Percentiles rank a stretch among this genome's conserved stretches.
phyloP scores from a whole-genome alignment of 2,329 filamentous ascomycete genomes.

The Epichloe amarillans region DNA sequence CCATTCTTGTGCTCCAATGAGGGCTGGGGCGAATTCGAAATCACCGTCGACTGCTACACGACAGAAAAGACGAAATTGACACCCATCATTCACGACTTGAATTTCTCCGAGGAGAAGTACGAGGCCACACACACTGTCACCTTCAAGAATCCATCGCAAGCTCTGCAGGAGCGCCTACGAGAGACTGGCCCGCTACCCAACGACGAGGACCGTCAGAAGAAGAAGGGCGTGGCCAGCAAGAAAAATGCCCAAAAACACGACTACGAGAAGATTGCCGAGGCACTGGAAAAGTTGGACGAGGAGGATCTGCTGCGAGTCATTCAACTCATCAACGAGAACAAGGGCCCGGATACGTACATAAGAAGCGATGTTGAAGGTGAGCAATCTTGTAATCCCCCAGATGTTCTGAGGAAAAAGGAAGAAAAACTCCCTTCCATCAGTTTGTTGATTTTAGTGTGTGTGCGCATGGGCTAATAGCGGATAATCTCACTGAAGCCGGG shows the following conservation, averaged over 20 bases:
- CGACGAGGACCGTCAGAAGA: conserved; percentile 48
- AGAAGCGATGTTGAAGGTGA: conserved; percentile 93
- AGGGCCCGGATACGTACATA: conserved; percentile 84
- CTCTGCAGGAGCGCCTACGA: conserved; percentile 64
- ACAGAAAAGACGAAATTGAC: conserved; percentile 77
- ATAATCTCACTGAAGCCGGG: conserved; percentile 47
- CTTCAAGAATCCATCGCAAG: conserved; percentile 87
- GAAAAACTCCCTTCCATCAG: background rate
- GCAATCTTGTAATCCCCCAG: conserved; percentile 21
- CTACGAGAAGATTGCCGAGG: conserved; percentile 94
- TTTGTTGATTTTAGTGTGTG: conserved; percentile 18
- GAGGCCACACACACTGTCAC: conserved; percentile 68
- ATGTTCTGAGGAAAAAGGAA: background rate
- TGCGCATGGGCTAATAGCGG: conserved; percentile 19
- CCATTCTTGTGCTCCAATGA: conserved; percentile 87
- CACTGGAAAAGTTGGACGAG: conserved; percentile 75
- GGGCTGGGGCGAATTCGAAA: conserved; percentile 98
- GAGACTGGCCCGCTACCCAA: conserved; percentile 78
- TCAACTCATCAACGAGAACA: conserved; percentile 96
- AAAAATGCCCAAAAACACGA: conserved; percentile 67
- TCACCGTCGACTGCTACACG: conserved; percentile 71
- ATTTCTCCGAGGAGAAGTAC: conserved; percentile 73
- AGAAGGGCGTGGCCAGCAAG: conserved; percentile 53
- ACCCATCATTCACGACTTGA: conserved; percentile 70
- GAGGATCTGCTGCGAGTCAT: conserved; percentile 91